A percentile compares a stretch with the other conserved stretches of the same genome.
Conservation (phyloP, 805 yeast species). For the Yarrowia deformans region DNA sequence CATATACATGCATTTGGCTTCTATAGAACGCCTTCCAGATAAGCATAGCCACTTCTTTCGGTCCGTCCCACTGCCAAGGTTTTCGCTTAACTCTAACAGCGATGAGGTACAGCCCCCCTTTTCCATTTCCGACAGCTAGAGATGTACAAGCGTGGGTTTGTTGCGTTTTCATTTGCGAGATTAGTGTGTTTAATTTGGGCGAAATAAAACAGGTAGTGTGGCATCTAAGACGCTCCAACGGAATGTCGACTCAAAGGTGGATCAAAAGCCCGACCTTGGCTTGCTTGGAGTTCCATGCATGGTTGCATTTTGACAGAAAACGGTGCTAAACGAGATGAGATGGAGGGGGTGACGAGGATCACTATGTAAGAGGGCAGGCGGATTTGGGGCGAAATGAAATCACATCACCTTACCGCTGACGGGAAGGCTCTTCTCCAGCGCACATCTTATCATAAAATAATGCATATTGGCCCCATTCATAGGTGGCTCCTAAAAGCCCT, state of each 20-base stretch:
- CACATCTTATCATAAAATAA: not conserved
- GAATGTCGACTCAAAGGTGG: not conserved
- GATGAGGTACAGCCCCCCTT: not conserved
- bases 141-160: too few relatives aligned
- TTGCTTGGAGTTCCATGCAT: not conserved
- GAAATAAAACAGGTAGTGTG: not conserved
- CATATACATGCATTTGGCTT: not conserved
- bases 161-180: not conserved
- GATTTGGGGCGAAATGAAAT: too few relatives aligned
- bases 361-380: too few relatives aligned
- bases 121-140: too few relatives aligned
- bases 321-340: not conserved
- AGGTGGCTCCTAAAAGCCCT: not conserved
- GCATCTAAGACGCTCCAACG: not conserved
- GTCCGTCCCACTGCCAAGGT: too few relatives aligned
- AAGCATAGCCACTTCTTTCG: not conserved
- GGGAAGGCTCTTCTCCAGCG: not conserved
- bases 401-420: not conserved
- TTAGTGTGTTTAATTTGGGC: not conserved
- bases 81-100: not conserved
- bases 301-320: conserved; percentile 13
- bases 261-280: not conserved
- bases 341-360: not conserved
- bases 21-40: not conserved
- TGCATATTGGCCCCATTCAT: not conserved